Base-by-base conservation (phyloP, 2,329 filamentous ascomycete species). In the Colletotrichum tanaceti region DNA sequence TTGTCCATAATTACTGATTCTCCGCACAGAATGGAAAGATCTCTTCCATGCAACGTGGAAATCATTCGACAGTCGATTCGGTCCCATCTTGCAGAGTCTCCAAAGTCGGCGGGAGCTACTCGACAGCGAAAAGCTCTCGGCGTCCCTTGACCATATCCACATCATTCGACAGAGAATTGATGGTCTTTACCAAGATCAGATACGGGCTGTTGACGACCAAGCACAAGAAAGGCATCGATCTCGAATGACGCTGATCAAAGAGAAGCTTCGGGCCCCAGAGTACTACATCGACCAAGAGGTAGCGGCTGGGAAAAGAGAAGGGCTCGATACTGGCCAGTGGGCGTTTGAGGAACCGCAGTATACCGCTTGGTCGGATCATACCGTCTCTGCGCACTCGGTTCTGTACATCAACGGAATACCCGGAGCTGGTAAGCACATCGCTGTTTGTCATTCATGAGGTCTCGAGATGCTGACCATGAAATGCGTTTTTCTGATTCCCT, bases 11-110 rank as follows among this genome's bases (percentile, higher is more conserved):
- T n/a, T 32, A 1, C 28, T 32, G 28, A 32, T 9, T 32, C 28
- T 32, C 28, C 7, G 28, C 4, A 9, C 10, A 46, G 39, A 18
- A 44, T 57, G 39, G 39, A 28, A 5, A 9, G 16, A 57, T 2
- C 5, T 44, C 5, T 44, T 43, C 6, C 39, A 57, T 32, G 32
- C 54, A 3, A 57, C 54, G 41, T 57, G 54, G 54, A 57, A 57
- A 22, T 44, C 54, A 16, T 57, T 57, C 22, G 39, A 57, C 39
- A 11, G 38, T 24, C 54, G 39, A 16, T 43, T 57, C 16, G 54
- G 18, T 7, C 54, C 54, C 22, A 57, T 57, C 10, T 13, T 57
- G 4, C 54, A 57, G 10, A 57, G 54, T 13, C 11, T 57, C 5
- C 16, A 38, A 20, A 44, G 38, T 16, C 14, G 54, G 24, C 38